A percentile compares a stretch with the other conserved stretches of the same genome.
Evolutionary conservation across 805 yeast genomes (phyloP).

Genomic region (Myxozyma kluyveri): DNA sequence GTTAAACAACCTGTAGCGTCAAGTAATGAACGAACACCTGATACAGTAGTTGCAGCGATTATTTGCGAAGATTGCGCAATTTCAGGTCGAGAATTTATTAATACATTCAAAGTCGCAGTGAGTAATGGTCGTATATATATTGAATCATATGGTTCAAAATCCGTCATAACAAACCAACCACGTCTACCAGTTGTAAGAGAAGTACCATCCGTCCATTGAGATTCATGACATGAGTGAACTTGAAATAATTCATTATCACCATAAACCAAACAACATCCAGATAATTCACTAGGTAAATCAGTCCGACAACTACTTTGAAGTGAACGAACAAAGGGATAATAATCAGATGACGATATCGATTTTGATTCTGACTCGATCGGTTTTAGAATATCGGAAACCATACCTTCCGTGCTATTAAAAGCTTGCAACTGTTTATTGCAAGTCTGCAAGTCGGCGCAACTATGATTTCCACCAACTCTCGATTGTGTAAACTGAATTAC

Average conservation of each 20-base stretch:
- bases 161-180: constrained; percentile 47
- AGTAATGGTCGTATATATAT: constrained; percentile 40
- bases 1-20: constrained; percentile 5
- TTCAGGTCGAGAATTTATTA: constrained; percentile 34
- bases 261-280: constrained; percentile 24
- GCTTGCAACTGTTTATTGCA: too few species aligned
- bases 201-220: constrained; percentile 48
- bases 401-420: too few species aligned
- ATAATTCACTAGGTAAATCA: neutral
- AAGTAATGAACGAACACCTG: constrained; percentile 41
- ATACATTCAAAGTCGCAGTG: constrained; percentile 39
- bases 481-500: too few species aligned
- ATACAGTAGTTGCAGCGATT: constrained; percentile 40
- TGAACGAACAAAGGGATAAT: too few species aligned
- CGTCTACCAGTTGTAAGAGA: constrained; percentile 38
- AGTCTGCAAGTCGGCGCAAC: too few species aligned
- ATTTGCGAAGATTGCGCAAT: constrained; percentile 36
- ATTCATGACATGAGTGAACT: constrained; percentile 41
- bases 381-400: too few species aligned
- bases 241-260: constrained; percentile 39
- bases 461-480: too few species aligned
- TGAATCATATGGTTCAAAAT: constrained; percentile 41
- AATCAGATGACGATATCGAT: too few species aligned
- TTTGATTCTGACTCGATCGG: too few species aligned
- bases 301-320: too few species aligned